These are phyloP conservation scores for Blastocystis sp. DNA, from an alignment of 352 stramenopile genomes.

Conservation along the genomic window DNA sequence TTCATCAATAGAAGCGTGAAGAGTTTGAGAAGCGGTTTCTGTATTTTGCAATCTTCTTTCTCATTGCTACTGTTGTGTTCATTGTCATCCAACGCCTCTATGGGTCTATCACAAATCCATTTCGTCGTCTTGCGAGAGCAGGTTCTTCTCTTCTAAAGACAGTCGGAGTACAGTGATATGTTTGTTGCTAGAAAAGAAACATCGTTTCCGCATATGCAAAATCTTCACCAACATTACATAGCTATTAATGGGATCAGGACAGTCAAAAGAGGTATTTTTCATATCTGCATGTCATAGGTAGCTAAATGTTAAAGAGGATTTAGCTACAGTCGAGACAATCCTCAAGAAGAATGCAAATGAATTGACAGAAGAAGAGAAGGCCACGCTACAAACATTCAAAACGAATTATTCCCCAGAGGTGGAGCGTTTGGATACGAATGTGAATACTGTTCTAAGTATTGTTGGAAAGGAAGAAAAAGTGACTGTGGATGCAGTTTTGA, in stretches of 20 bases:
- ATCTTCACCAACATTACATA: not conserved
- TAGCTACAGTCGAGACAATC: not conserved
- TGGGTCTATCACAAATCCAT: conserved; percentile 75
- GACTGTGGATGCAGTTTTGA: not conserved
- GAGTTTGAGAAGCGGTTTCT: not conserved
- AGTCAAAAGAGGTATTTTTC: not conserved
- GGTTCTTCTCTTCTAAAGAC: not conserved
- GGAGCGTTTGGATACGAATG: not conserved
- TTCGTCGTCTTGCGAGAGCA: conserved; percentile 29
- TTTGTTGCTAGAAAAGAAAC: not conserved
- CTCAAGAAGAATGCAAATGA: conserved; percentile 55
- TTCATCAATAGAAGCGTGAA: conserved; percentile 27
- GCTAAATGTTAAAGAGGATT: conserved; percentile 4
- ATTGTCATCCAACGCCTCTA: conserved; percentile 77
- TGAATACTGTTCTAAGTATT: not conserved
- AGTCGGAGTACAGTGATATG: not conserved
- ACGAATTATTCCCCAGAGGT: not conserved
- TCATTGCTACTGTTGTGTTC: conserved; percentile 71
- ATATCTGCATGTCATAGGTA: not conserved
- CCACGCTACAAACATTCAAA: not conserved
- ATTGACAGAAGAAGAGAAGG: conserved; percentile 44
- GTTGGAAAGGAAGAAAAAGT: not conserved
- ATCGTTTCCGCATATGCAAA: conserved; percentile 1
- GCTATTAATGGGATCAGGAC: not conserved
- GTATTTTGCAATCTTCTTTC: conserved; percentile 13